Evolutionary conservation across 495 filamentous ascomycete genomes (phyloP).

Genomic region (Bathelium albidoporum): DNA sequence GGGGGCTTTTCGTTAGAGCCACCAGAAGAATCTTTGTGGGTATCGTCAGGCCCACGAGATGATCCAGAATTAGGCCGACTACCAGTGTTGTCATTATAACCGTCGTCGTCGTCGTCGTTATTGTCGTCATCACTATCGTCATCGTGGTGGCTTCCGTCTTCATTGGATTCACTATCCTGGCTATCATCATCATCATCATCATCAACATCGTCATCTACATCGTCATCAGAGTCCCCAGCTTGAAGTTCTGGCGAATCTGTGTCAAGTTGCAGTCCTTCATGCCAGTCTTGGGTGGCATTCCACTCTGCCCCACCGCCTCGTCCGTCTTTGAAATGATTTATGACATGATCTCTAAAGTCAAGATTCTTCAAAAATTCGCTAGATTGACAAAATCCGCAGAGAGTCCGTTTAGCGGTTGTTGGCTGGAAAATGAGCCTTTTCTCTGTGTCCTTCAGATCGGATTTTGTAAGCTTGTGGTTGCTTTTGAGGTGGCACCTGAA

Average conservation of each 20-base stretch:
- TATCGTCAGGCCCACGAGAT: background rate
- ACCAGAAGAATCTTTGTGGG: background rate
- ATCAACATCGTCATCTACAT: background rate
- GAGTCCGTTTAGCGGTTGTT: background rate
- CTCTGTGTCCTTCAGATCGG: background rate
- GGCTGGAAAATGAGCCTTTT: background rate
- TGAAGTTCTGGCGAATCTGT: background rate
- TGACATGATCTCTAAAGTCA: background rate
- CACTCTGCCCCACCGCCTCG: background rate
- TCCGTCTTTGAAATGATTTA: background rate
- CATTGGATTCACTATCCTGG: background rate
- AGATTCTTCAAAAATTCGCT: background rate
- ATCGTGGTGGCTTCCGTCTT: background rate
- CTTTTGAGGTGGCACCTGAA: background rate
- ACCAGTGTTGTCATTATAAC: background rate
- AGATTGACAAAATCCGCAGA: background rate
- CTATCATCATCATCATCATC: background rate
- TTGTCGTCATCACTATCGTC: background rate
- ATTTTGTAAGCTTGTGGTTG: background rate
- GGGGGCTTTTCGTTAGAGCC: background rate
- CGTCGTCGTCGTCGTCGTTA: background rate
- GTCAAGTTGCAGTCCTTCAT: background rate
- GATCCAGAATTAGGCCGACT: background rate
- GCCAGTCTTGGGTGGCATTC: background rate
- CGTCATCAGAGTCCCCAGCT: background rate